These are phyloP conservation scores for Patellifolia procumbens DNA, from an alignment of 179 eudicot genomes.

Conservation along the genomic window DNA sequence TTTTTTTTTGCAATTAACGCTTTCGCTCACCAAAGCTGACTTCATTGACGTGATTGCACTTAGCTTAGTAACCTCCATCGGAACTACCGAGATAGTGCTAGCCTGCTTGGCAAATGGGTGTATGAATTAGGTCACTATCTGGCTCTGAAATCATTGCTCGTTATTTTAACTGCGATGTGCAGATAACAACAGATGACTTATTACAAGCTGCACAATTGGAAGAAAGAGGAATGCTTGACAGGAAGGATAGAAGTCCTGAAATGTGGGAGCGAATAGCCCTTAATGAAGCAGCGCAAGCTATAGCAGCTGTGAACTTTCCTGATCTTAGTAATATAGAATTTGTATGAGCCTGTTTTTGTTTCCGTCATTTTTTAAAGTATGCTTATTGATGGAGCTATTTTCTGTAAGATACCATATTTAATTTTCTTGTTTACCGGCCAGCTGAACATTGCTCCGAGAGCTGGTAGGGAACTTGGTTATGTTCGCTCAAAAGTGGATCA, in stretches of 20 bases:
- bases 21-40: not conserved
- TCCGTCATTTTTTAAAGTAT: slow-evolving; percentile 8
- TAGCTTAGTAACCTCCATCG: not conserved
- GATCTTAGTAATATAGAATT: slow-evolving; percentile 79
- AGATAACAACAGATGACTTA: slow-evolving; percentile 91
- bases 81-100: slow-evolving; percentile 1
- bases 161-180: slow-evolving; percentile 16
- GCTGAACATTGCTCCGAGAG: slow-evolving; percentile 91
- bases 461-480: slow-evolving; percentile 86
- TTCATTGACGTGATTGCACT: not conserved
- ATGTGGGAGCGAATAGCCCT: slow-evolving; percentile 86
- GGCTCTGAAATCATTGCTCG: not conserved
- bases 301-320: slow-evolving; percentile 81
- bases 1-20: too few relatives aligned
- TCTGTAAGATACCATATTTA: not conserved
- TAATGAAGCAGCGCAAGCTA: slow-evolving; percentile 88
- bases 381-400: slow-evolving; percentile 3
- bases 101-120: not conserved
- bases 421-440: slow-evolving; percentile 33
- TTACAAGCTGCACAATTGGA: slow-evolving; percentile 93
- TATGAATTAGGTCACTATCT: slow-evolving; percentile 1
- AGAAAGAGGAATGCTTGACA: slow-evolving; percentile 83
- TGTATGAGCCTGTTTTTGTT: slow-evolving; percentile 50
- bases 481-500: slow-evolving; percentile 73
- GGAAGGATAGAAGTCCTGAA: slow-evolving; percentile 71